Conservation (phyloP, 2,329 filamentous ascomycete species). For the Penicillium sp. region DNA sequence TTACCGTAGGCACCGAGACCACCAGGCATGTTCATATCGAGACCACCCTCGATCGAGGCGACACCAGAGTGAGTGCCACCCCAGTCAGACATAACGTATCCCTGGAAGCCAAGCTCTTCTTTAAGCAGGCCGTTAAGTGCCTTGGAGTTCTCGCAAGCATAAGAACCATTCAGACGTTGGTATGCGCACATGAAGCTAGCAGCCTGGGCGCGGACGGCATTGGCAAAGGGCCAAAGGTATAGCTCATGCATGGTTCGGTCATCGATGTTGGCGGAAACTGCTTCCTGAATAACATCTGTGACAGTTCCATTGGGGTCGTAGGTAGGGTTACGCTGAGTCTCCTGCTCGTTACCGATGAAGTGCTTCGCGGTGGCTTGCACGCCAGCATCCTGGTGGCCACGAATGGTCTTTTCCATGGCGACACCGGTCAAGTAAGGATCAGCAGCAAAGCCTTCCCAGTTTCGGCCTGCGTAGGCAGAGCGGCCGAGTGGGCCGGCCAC, state of each 20-base stretch:
- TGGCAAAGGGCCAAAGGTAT: constrained; percentile 13
- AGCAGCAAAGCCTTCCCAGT: constrained; percentile 46
- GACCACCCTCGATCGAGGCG: constrained; percentile 48
- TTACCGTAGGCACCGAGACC: constrained; percentile 33
- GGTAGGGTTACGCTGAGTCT: constrained; percentile 40
- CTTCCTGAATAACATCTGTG: constrained; percentile 11
- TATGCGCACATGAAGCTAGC: constrained; percentile 27
- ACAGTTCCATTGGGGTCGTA: constrained; percentile 38
- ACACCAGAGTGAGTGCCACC: constrained; percentile 47
- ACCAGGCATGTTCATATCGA: constrained; percentile 38
- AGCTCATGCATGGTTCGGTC: constrained; percentile 15
- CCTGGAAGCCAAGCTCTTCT: constrained; percentile 52
- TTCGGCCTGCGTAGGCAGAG: constrained; percentile 42
- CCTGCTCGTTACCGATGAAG: constrained; percentile 18
- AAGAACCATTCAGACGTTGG: constrained; percentile 47
- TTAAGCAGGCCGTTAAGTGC: constrained; percentile 51
- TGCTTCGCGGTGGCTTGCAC: constrained; percentile 36
- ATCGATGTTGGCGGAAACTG: constrained; percentile 11
- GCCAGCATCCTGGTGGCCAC: constrained; percentile 45
- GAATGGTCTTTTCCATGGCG: constrained; percentile 41
- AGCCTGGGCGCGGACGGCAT: constrained; percentile 29
- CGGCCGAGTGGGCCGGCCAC: constrained; percentile 45
- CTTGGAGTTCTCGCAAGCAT: constrained; percentile 30
- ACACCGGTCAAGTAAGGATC: constrained; percentile 47
- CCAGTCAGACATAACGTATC: constrained; percentile 49